Conservation (phyloP, 2,329 filamentous ascomycete genomes). For the Ophiosphaerella herpotricha region DNA sequence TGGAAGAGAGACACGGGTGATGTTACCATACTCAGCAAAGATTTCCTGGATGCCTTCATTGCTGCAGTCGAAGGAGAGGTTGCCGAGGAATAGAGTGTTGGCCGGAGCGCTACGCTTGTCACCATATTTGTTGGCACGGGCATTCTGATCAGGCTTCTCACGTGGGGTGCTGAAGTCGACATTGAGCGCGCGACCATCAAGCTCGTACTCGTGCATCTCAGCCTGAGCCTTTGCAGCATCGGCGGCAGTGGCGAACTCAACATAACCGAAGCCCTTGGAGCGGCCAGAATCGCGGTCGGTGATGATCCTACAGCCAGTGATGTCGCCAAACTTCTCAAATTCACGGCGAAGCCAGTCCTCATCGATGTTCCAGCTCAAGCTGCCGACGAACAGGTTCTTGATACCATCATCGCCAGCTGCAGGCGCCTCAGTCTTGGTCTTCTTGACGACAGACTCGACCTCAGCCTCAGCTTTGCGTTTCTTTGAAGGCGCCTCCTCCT, state of each 20-base stretch:
- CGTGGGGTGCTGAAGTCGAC: slow-evolving; percentile 77
- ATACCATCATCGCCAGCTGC: slow-evolving; percentile 51
- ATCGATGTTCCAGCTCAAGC: slow-evolving; percentile 88
- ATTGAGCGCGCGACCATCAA: slow-evolving; percentile 77
- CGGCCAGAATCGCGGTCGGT: slow-evolving; percentile 79
- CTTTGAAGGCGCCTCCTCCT: slow-evolving; percentile 57
- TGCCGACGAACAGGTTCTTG: slow-evolving; percentile 84
- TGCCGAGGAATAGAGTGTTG: slow-evolving; percentile 89
- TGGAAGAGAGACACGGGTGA: slow-evolving; percentile 82
- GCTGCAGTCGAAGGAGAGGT: slow-evolving; percentile 82
- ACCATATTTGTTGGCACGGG: slow-evolving; percentile 71
- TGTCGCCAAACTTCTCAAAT: slow-evolving; percentile 78
- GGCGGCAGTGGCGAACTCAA: slow-evolving; percentile 75
- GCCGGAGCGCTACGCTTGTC: slow-evolving; percentile 79
- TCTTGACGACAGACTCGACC: slow-evolving; percentile 63
- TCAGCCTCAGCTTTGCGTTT: slow-evolving; percentile 69
- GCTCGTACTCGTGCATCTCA: slow-evolving; percentile 73
- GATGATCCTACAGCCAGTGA: slow-evolving; percentile 76
- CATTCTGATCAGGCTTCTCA: slow-evolving; percentile 56
- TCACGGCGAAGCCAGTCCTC: slow-evolving; percentile 80
- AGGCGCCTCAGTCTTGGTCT: slow-evolving; percentile 64
- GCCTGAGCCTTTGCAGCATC: slow-evolving; percentile 73
- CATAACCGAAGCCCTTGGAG: slow-evolving; percentile 91
- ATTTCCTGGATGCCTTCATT: slow-evolving; percentile 75
- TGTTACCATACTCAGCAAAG: slow-evolving; percentile 72